Conservation (phyloP, 768 basidiomycete genomes). For the Strobilomyces dryophilus region DNA sequence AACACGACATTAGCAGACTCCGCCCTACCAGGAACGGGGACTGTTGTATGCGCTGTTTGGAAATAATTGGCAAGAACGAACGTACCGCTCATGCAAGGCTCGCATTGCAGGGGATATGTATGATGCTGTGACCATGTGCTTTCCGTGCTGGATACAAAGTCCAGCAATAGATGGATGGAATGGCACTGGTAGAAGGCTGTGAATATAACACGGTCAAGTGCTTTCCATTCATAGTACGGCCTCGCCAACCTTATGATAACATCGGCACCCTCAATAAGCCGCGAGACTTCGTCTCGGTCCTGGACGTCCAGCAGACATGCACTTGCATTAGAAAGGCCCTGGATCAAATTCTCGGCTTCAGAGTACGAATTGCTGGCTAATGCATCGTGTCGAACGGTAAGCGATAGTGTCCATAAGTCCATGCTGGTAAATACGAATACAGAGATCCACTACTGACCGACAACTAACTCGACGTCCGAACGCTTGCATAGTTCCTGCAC, state of each 20-base stretch:
- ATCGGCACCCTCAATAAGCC: slow-evolving; percentile 62
- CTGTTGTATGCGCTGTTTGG: background rate
- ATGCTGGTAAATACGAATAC: slow-evolving; percentile 6
- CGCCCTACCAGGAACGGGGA: slow-evolving; percentile 43
- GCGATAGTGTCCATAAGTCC: slow-evolving; percentile 17
- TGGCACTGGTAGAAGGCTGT: slow-evolving; percentile 73
- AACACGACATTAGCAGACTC: slow-evolving; percentile 59
- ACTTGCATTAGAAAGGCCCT: slow-evolving; percentile 46
- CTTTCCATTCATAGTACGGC: background rate
- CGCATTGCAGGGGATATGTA: slow-evolving; percentile 83
- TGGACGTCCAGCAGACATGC: slow-evolving; percentile 58
- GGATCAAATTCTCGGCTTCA: slow-evolving; percentile 50
- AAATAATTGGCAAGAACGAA: background rate
- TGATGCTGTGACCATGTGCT: slow-evolving; percentile 87
- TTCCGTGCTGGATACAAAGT: slow-evolving; percentile 61
- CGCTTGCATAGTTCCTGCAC: slow-evolving; percentile 67
- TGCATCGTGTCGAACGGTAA: background rate
- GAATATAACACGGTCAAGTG: background rate
- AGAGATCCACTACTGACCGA: slow-evolving; percentile 53
- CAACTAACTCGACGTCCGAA: slow-evolving; percentile 60
- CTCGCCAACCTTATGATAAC: slow-evolving; percentile 76
- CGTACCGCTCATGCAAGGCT: slow-evolving; percentile 56
- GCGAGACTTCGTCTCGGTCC: slow-evolving; percentile 41
- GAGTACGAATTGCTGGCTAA: slow-evolving; percentile 68
- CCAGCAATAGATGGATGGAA: slow-evolving; percentile 72